These are phyloP conservation scores for Mycena metata DNA, from an alignment of 768 basidiomycete genomes.

Conservation along the genomic window DNA sequence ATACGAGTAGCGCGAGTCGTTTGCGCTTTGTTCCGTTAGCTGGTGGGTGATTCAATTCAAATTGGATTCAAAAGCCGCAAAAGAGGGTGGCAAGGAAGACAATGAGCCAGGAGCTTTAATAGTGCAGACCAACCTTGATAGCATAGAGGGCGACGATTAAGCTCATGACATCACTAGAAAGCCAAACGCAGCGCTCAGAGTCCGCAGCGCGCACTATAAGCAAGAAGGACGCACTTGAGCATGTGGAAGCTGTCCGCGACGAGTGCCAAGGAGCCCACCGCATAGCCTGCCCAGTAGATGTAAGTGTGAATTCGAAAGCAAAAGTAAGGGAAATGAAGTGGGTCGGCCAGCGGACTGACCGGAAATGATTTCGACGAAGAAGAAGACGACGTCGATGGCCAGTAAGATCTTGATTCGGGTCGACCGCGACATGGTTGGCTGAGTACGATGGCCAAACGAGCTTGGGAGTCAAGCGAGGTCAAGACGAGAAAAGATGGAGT, in stretches of 20 bases:
- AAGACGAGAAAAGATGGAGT: too few relatives aligned
- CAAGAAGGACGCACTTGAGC: slow-evolving; percentile 90
- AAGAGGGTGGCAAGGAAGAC: too few relatives aligned
- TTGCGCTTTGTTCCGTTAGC: slow-evolving; percentile 72
- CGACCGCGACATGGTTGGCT: slow-evolving; percentile 66
- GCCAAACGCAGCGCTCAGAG: slow-evolving; percentile 32
- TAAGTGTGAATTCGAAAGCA: background rate
- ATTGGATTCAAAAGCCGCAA: too few relatives aligned
- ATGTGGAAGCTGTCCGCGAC: slow-evolving; percentile 99
- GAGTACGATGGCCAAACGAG: too few relatives aligned
- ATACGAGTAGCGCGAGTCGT: slow-evolving; percentile 89
- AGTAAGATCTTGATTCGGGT: slow-evolving; percentile 82
- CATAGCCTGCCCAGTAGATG: slow-evolving; percentile 73
- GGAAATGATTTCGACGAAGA: slow-evolving; percentile 86
- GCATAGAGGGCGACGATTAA: slow-evolving; percentile 96
- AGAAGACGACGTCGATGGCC: slow-evolving; percentile 88
- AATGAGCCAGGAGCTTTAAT: too few relatives aligned
- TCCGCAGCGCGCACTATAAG: background rate
- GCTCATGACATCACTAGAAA: slow-evolving; percentile 92
- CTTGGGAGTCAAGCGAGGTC: too few relatives aligned
- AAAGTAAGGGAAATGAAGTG: too few relatives aligned
- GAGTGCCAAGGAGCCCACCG: slow-evolving; percentile 95
- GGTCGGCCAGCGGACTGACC: slow-evolving; percentile 55
- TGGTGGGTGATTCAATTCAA: slow-evolving; percentile 51
- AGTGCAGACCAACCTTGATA: slow-evolving; percentile 71